These are phyloP conservation scores for Camellia granthamiana DNA, from an alignment of 148 eudicot species.

Conservation along the genomic window DNA sequence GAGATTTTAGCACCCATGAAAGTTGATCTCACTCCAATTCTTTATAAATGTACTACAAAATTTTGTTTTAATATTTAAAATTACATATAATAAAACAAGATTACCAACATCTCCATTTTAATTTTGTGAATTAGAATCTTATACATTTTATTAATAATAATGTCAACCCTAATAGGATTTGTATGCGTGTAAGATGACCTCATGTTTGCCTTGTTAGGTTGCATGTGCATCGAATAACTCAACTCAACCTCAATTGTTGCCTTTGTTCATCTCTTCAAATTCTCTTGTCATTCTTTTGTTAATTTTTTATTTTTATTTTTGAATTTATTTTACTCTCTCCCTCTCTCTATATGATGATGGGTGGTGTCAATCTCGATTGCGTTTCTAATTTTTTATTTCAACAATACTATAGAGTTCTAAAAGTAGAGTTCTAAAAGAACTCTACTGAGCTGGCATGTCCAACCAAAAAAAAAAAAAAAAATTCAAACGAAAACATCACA, in stretches of 20 bases:
- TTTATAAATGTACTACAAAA: background rate
- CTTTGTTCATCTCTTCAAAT: background rate
- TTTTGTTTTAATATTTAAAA: background rate
- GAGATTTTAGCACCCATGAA: background rate
- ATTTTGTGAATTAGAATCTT: background rate
- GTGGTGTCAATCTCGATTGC: background rate
- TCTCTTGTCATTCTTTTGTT: too few relatives aligned
- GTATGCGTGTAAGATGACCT: background rate
- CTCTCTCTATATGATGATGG: background rate
- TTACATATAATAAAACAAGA: background rate
- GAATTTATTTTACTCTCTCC: background rate
- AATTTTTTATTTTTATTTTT: background rate
- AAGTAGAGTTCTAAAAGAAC: too few relatives aligned
- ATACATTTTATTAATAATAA: background rate
- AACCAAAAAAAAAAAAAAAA: too few relatives aligned
- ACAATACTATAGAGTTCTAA: too few relatives aligned
- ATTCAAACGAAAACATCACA: too few relatives aligned
- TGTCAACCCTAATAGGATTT: background rate
- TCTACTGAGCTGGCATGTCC: too few relatives aligned
- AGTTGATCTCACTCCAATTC: background rate
- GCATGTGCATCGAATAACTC: background rate
- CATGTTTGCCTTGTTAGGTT: background rate
- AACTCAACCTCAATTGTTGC: background rate
- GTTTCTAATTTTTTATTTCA: background rate
- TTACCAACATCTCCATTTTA: background rate